Conservation (phyloP, 2,329 filamentous ascomycete species). For the Claviceps paspali region DNA sequence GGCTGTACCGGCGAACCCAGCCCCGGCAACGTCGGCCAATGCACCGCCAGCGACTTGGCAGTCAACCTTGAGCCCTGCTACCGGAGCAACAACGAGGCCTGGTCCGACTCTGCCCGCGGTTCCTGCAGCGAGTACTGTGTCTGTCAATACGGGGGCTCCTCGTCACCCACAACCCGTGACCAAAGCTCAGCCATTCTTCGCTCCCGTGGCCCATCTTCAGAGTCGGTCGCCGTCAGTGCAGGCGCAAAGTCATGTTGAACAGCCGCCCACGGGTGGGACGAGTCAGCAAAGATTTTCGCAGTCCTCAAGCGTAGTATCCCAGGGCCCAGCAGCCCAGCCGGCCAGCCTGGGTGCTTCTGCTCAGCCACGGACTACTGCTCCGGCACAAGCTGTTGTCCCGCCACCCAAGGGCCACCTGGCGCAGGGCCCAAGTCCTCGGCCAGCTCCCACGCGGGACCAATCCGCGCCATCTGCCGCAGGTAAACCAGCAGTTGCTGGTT, state of each 20-base stretch:
- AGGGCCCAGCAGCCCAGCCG: conserved; percentile 1
- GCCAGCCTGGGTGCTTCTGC: conserved; percentile 1
- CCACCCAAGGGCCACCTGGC: conserved; percentile 7
- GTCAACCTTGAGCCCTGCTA: neutral
- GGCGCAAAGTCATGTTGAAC: neutral
- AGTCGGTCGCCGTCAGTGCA: conserved; percentile 5
- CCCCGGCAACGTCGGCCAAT: conserved; percentile 1
- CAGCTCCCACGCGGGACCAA: conserved; percentile 3
- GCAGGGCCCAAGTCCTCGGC: neutral
- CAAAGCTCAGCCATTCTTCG: neutral
- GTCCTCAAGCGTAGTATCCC: neutral
- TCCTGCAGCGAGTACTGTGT: neutral
- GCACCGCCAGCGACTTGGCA: neutral
- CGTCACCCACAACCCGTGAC: conserved; percentile 3
- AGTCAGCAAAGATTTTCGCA: neutral
- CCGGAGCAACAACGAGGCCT: neutral
- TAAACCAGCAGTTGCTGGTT: conserved; percentile 7
- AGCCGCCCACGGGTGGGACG: neutral
- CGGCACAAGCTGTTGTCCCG: conserved; percentile 7
- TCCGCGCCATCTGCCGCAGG: conserved; percentile 6
- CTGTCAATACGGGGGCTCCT: conserved; percentile 8
- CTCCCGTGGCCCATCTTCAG: conserved; percentile 5
- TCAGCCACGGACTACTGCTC: conserved; percentile 4
- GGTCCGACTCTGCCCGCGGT: neutral
- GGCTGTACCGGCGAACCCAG: neutral